Percentiles rank a stretch among this genome's conserved stretches.
Evolutionary conservation across 192 early-diverging fungal genomes (phyloP).

Genomic region (Allomyces macrogynus): DNA sequence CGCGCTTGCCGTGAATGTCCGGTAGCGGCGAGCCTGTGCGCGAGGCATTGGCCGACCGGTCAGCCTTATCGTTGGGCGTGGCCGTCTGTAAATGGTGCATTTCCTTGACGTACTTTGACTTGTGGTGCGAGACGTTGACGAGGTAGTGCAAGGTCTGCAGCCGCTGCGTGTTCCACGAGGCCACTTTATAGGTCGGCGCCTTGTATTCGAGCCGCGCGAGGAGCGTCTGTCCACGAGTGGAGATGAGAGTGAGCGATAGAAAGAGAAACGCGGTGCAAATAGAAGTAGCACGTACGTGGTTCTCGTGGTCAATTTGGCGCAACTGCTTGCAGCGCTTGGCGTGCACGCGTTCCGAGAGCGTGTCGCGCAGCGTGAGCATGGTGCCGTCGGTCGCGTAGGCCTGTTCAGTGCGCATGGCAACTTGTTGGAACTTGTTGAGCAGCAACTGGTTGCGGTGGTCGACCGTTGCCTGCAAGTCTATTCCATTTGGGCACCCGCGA

Average conservation of each 20-base stretch:
- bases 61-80: too few species aligned
- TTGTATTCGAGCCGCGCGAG: background rate
- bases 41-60: too few species aligned
- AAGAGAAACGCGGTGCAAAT: too few species aligned
- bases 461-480: background rate
- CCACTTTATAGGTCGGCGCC: background rate
- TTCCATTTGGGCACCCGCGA: background rate
- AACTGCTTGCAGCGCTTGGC: background rate
- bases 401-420: background rate
- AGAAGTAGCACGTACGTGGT: background rate
- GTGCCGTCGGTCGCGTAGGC: background rate
- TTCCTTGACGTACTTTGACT: background rate
- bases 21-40: too few species aligned
- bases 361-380: background rate
- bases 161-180: background rate
- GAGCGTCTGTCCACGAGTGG: background rate
- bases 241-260: too few species aligned
- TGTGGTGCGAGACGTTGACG: background rate
- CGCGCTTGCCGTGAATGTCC: too few species aligned
- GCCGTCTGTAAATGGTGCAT: background rate
- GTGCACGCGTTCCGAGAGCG: background rate
- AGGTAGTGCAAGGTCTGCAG: background rate
- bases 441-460: background rate
- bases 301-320: background rate
- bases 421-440: background rate